phyloP scores from a whole-genome alignment of 176 grass and related monocot species.

The Lolium multiflorum region DNA sequence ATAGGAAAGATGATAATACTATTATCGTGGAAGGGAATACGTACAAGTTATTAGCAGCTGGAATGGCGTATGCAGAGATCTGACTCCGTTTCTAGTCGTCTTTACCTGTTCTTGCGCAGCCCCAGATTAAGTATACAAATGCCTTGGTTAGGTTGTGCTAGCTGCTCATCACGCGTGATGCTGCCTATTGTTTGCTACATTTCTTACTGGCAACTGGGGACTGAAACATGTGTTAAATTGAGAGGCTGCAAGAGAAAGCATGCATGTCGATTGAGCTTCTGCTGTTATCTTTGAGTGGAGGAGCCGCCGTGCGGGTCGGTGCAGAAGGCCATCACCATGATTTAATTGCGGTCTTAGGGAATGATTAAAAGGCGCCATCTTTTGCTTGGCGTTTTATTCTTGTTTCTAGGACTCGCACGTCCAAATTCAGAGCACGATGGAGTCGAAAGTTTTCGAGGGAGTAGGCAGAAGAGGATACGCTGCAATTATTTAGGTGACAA shows the following conservation, averaged over 20 bases:
- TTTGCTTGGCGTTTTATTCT: background rate
- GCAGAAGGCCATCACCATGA: background rate
- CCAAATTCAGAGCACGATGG: background rate
- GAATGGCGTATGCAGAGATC: slow-evolving; percentile 35
- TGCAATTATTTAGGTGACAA: background rate
- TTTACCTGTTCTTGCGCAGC: background rate
- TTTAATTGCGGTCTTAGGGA: background rate
- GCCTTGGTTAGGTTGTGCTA: background rate
- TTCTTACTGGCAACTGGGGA: slow-evolving; percentile 15
- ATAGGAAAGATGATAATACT: background rate
- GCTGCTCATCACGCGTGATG: background rate
- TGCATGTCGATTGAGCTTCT: background rate
- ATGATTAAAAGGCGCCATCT: background rate
- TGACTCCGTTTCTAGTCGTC: background rate
- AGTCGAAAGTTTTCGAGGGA: background rate
- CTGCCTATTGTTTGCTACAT: background rate
- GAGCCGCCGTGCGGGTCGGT: background rate
- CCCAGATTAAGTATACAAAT: slow-evolving; percentile 24
- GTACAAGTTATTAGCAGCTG: background rate
- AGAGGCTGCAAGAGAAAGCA: background rate
- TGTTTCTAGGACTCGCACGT: background rate
- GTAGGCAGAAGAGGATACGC: background rate
- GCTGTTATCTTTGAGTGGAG: background rate
- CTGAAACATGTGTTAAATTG: background rate
- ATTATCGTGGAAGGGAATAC: background rate